Base-by-base conservation (phyloP, 2,329 filamentous ascomycete species). In the Cercospora sp. region DNA sequence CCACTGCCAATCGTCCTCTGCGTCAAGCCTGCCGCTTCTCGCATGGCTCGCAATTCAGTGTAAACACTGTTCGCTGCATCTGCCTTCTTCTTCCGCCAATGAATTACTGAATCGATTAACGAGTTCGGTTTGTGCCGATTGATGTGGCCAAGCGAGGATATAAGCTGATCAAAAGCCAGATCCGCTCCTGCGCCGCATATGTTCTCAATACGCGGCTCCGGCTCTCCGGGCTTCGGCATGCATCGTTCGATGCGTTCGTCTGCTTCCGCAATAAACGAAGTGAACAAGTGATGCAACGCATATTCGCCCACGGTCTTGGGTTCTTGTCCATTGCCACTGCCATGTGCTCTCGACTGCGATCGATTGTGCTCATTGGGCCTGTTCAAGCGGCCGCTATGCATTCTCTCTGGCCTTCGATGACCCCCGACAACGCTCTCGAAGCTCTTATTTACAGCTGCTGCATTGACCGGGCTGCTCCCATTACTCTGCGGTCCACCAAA, bases 231-330 rank as follows among this genome's bases (percentile, higher is more conserved):
- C 51, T 91, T 88, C 61, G 90, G 89, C 74, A 97, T 90, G 77
- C 93, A 97, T 74, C 93, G 90, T 73, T 91, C 93, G 72, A 99
- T 91, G 81, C 97, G 97, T 72, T 95, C 92, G 79, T 99, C 95
- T n/a, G 95, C 95, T 78, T 96, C 92, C 16, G 91, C 91, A 76
- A 98, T 95, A 81, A 99, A 99, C 69, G 94, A 93, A 72, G 95
- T 98, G 80, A 98, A 97, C 53, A 99, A 84, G 74, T 98, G 94
- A 80, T 98, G 94, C 69, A 99, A 84, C 20, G 95, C 95, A 86
- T 97, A 98, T 83, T 99, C 95, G 65, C 93, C 94, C n/a, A 97
- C 94, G 0, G 94, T 97, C 80, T 94, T 97, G 72, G 91, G 88
- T 71, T 97, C 92, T 65, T 88, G 86, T 30, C 61, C 61, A 36